Conservation (phyloP, 2,329 filamentous ascomycete species). For the Colletotrichum chrysophilum region DNA sequence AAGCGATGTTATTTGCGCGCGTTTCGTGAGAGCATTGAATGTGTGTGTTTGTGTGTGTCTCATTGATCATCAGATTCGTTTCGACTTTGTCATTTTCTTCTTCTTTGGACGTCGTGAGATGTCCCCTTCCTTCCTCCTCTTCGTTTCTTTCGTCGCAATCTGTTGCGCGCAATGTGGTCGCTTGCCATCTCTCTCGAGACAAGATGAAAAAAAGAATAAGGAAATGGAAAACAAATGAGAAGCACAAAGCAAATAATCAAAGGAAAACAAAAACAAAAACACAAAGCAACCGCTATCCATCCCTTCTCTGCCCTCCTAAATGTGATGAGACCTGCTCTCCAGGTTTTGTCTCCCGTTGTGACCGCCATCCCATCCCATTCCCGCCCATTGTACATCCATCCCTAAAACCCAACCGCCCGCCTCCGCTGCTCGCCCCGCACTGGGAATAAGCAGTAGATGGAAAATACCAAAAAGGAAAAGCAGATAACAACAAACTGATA, state of each 20-base stretch:
- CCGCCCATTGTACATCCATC: slow-evolving; percentile 7
- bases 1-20: not conserved
- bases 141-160: not conserved
- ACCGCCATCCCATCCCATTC: not conserved
- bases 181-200: not conserved
- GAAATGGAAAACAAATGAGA: not conserved
- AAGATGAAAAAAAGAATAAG: not conserved
- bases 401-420: not conserved
- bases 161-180: not conserved
- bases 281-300: slow-evolving; percentile 15
- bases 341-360: not conserved
- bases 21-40: not conserved
- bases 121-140: not conserved
- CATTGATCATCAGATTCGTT: slow-evolving; percentile 16
- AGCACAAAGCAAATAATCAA: not conserved
- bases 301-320: not conserved
- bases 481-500: slow-evolving; percentile 12
- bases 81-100: slow-evolving; percentile 5
- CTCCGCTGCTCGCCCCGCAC: not conserved
- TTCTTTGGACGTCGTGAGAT: slow-evolving; percentile 18
- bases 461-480: slow-evolving; percentile 22
- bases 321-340: slow-evolving; percentile 22
- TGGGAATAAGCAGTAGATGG: slow-evolving; percentile 23
- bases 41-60: not conserved
- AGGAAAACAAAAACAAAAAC: slow-evolving; percentile 18